Base-by-base conservation (phyloP, 2,329 filamentous ascomycete genomes). In the Aspergillaceae sp. region DNA sequence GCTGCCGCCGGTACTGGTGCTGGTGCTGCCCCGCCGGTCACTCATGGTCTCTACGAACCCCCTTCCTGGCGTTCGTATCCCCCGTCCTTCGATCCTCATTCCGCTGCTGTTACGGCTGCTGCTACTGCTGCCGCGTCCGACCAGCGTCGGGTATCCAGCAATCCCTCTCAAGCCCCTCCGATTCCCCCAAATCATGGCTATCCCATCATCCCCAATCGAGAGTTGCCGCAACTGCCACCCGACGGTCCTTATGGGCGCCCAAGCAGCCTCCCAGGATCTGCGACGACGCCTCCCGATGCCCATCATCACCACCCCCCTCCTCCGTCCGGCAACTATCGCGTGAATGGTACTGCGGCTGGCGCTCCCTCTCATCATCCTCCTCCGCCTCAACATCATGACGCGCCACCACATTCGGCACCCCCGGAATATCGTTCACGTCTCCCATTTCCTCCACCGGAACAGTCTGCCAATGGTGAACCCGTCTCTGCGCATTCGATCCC, bases 171-270 rank as follows among this genome's bases (percentile, higher is more conserved):
- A 45, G 52, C 57, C 8, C 48, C 61, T 19, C 53, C 58, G 8
- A 48, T 60, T 27, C 38, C 63, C n/a, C 55, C 57, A 19, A 50
- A 58, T 2, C 61, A 58, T 51, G 50, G 50, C 34, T 66, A 63
- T 45, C 54, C 59, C 7, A 55, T 58, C 29, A 63, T 60, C 9
- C 57, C 59, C 26, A 60, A 55, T 44, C 62, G 64, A 29, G 63
- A 67, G 42, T 51, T 67, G 7, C 64, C 62, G 27, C 64, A 64
- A 45, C 56, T 60, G 5, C 59, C 62, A 3, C 56, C 54, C 3
- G 64, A 66, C 33, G 59, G 57, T 27, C 61, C 60, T 6, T 69
- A 65, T 47, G 54, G 48, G 19, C 63, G 64, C 36, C 58, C 61
- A 8, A 61, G 52, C 45, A 61, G 58, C 44, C 45, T 67, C 32